Evolutionary conservation across 768 basidiomycete species (phyloP), one percentile per base, ranked within the genome.

Genomic region (Psilocybe cyanescens): DNA sequence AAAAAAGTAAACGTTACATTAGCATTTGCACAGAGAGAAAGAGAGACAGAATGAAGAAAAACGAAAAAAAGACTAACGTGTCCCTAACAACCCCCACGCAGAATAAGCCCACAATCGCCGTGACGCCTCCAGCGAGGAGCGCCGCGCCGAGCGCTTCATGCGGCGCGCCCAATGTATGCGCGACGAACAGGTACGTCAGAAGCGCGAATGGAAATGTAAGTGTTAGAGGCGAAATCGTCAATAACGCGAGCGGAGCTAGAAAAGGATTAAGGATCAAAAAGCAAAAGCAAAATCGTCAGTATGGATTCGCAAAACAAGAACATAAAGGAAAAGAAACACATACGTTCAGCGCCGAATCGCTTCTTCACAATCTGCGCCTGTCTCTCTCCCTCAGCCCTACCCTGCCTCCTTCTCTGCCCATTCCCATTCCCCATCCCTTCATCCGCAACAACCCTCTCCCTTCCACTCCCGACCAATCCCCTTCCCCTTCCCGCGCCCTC

Each of bases 141-240:
- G 91, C 86, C 19, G 91, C 90, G 11, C 87, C 81, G 7, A 95
- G 79, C 0, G 94, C 92, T 67, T 90, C 83, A 49, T 87, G 73
- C 0, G 93, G 92, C 28, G 87, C 86, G 16, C 73, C 71, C 19
- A 94, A 75, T 0, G 90, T 89, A 74, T 94, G 92, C 2, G 93
- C 90, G n/a, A 94, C 91, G 66, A 96, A 92, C 17, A 98, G 74
- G 72, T 97, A 97, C 4, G 94, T 91, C 39, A 84, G 76, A 30
- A 96, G 78, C 12, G 93, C 88, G 64, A 93, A 91, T 4, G 94
- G 91, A 64, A 95, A 83, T 0, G 92, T 91, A 61, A 95, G 78
- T 0, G 89, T 91, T 53, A 93, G 78, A 16, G 94, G 90, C 11
- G 91, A 85, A 30, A 91, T 83, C 14, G 88, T 91, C 64, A 96